phyloP scores from a whole-genome alignment of 2,329 filamentous ascomycete species.

The Penicillium nordicum region DNA sequence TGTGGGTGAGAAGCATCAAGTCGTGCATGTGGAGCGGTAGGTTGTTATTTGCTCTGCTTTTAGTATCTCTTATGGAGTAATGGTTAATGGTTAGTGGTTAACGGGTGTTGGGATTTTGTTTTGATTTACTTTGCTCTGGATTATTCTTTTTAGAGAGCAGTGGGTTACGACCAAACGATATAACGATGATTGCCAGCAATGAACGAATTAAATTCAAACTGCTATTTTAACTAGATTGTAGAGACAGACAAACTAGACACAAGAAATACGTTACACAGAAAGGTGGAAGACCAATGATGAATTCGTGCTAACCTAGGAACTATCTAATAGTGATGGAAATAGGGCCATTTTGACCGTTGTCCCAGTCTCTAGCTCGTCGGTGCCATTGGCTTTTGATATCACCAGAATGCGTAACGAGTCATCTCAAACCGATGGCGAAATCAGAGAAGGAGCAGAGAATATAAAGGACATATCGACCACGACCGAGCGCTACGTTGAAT shows the following conservation, averaged over 20 bases:
- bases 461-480: not conserved
- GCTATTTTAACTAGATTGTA: not conserved
- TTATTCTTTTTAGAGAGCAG: not conserved
- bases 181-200: not conserved
- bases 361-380: not conserved
- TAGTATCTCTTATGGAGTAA: not conserved
- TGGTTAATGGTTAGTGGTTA: not conserved
- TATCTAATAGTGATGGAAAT: not conserved
- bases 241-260: not conserved
- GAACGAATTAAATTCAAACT: not conserved
- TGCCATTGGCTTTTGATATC: not conserved
- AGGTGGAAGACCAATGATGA: too few relatives aligned
- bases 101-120: not conserved
- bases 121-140: not conserved
- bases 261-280: too few relatives aligned
- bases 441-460: not conserved
- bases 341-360: not conserved
- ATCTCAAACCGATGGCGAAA: not conserved
- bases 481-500: not conserved
- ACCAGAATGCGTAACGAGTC: not conserved
- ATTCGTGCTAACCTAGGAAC: too few relatives aligned
- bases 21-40: conserved; percentile 13
- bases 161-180: not conserved
- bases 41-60: not conserved
- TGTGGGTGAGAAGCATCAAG: conserved; percentile 13